Conservation (phyloP, 805 yeast species). For the Candida easanensis region DNA sequence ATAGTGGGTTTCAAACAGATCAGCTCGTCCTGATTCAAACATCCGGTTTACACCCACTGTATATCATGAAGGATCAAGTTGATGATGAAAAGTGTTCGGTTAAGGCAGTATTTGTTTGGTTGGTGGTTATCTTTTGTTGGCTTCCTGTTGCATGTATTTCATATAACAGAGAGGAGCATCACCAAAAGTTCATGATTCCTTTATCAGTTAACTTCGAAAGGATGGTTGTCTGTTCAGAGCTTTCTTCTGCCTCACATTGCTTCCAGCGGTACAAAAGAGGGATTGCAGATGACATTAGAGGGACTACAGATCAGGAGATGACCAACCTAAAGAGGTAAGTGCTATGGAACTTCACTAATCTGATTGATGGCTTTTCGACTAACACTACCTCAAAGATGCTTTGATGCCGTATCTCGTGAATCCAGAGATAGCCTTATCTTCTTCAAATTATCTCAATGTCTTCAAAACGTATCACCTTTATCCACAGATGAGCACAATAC, state of each 20-base stretch:
- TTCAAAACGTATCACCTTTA: background rate
- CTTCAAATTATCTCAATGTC: constrained; percentile 9
- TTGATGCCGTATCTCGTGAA: constrained; percentile 8
- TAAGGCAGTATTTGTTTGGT: background rate
- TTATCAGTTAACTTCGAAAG: constrained; percentile 3
- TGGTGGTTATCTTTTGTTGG: background rate
- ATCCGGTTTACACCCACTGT: too few species aligned
- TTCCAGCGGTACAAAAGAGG: constrained; percentile 9
- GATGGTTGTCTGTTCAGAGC: constrained; percentile 12
- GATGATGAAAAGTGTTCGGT: background rate
- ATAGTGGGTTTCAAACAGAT: too few species aligned
- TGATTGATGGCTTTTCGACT: too few species aligned
- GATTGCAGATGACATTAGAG: background rate
- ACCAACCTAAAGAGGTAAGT: constrained; percentile 2
- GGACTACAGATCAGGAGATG: too few species aligned
- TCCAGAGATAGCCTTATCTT: constrained; percentile 6
- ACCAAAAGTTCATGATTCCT: background rate
- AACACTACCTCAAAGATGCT: constrained; percentile 10
- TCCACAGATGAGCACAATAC: background rate
- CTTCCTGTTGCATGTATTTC: background rate
- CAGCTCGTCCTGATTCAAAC: too few species aligned
- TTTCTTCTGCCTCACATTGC: constrained; percentile 11
- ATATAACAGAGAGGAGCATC: background rate
- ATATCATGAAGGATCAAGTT: too few species aligned
- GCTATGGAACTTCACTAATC: too few species aligned